Conservation (phyloP, 106 monocot species). For the Acorus calamus region DNA sequence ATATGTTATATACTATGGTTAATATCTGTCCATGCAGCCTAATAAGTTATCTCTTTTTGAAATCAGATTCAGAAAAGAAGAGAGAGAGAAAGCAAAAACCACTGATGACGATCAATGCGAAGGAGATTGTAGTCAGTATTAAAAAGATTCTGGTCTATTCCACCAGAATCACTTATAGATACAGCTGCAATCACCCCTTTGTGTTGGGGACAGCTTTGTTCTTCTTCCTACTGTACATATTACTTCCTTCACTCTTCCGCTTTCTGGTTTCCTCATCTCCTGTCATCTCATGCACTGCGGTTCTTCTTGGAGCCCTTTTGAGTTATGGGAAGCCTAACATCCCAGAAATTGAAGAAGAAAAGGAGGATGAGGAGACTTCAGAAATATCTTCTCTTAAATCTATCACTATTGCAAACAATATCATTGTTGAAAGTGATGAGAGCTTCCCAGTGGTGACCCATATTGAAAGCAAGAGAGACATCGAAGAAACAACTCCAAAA, state of each 20-base stretch:
- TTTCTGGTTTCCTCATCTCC: constrained; percentile 1
- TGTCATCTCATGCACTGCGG: not conserved
- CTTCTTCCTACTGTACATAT: not conserved
- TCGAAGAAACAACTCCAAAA: constrained; percentile 3
- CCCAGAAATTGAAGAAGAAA: not conserved
- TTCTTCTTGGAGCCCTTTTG: constrained; percentile 1
- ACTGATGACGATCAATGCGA: not conserved
- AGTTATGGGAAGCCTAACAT: not conserved
- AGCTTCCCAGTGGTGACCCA: constrained; percentile 1
- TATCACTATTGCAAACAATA: not conserved
- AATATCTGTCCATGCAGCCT: too few species aligned
- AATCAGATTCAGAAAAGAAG: too few species aligned
- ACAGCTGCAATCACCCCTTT: not conserved
- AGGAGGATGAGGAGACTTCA: not conserved
- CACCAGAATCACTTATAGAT: not conserved
- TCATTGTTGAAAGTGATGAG: constrained; percentile 2
- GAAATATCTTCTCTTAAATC: not conserved
- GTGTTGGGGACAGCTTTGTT: not conserved
- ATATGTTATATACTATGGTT: too few species aligned
- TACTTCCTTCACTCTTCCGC: not conserved
- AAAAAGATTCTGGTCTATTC: not conserved
- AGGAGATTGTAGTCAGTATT: not conserved
- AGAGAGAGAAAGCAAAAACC: too few species aligned
- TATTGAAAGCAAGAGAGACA: constrained; percentile 10
- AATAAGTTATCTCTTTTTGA: too few species aligned